Evolutionary conservation across 257 asterid genomes (phyloP), one percentile per base, ranked within the genome.

Genomic region (Sherardia arvensis): DNA sequence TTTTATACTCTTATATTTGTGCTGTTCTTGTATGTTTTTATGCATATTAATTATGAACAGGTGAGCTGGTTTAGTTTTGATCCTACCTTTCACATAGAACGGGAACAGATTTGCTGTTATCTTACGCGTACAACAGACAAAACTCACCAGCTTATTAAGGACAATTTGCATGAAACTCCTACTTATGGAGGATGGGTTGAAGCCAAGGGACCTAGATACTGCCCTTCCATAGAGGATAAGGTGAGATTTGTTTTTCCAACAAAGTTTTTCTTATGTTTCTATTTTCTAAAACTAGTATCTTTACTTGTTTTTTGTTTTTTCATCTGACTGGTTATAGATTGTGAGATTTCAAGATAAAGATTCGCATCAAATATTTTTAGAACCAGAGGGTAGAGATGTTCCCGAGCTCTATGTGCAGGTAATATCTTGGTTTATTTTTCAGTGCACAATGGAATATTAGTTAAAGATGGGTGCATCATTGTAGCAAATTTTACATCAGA

Each of bases 151-250:
- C 73, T 92, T 14, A 84, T 92, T 73, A 84, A 73, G 73, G 97
- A 89, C 8, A 87, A 92, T 78, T 78, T 92, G 90, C 97, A 87
- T 67, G 99, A 92, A 76, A 89, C 97, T 68, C 99, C 99, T 30
- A 87, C 99, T 47, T 92, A 92, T 83, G 97, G 99, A 74, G 99
- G 99, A 67, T 92, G 99, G 99, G 97, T 92, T 67, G 96, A 85
- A 75, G 94, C 99, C 48, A 92, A 87, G 84, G 99, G 99, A 62
- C 99, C 99, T 74, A 91, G 99, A 74, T 92, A 92, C 83, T 92
- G 99, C 90, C 99, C 99, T 67, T 84, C 99, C 69, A 92, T 92
- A 65, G 99, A 92, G 81, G 99, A 92, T 69, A 92, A 92, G 94
- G 99, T 92, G 71, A 23, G 77, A 14, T 43, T 57, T 57, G 14